Base-by-base conservation (phyloP, 768 basidiomycete species). In the Mycena vulgaris region DNA sequence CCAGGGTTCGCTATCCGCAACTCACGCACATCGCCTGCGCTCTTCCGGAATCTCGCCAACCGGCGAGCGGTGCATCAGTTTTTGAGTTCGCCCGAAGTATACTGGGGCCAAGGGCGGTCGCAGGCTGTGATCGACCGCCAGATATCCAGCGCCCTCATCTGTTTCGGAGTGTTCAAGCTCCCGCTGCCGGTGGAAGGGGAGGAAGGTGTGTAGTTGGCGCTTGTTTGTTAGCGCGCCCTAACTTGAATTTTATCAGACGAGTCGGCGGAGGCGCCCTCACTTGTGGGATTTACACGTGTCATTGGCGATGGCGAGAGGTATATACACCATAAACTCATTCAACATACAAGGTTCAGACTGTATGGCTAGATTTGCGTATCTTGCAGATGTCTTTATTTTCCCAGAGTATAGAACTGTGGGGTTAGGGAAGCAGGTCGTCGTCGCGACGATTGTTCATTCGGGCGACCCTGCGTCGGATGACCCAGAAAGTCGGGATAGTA, bases 261-360 rank as follows among this genome's bases (percentile, higher is more conserved):
- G 45, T 42, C 30, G 10, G 53, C 30, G 6, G 53, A 57, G 63
- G 31, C 45, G 25, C 57, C 55, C 8, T 48, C 53, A 17, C 45
- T 66, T 25, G 57, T 60, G 10, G 65, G 27, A 14, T 66, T 66
- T 52, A 2, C 65, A 27, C 65, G 65, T 19, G 65, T 66, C 25
- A 27, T 66, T 16, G 56, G 65, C 19, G 65, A 66, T 21, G 65
- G 65, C 16, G 65, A 66, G 52, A 39, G 65, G 56, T 59, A n/a
- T n/a, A n/a, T n/a, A n/a, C n/a, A n/a, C n/a, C n/a, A n/a, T n/a
- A n/a, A n/a, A n/a, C n/a, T n/a, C n/a, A n/a, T n/a, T n/a, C n/a
- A n/a, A n/a, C n/a, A n/a, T n/a, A n/a, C n/a, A n/a, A n/a, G n/a
- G n/a, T n/a, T n/a, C n/a, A n/a, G n/a, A n/a, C n/a, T 21, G 27